These are phyloP conservation scores for Colletotrichum siamense DNA, from an alignment of 2,329 filamentous ascomycete species.

Conservation along the genomic window DNA sequence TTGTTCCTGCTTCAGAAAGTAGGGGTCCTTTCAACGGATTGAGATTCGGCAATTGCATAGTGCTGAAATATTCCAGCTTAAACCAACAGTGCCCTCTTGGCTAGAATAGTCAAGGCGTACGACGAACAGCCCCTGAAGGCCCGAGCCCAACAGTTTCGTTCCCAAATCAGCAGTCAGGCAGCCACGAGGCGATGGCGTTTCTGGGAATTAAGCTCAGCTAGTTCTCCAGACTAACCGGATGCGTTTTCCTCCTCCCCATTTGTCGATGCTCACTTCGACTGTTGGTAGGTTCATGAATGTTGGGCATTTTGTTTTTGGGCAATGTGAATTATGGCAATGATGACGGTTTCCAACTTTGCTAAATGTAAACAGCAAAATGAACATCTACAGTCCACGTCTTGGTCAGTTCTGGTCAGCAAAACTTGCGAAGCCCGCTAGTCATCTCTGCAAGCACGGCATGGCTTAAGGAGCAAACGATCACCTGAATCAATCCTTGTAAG, in stretches of 20 bases:
- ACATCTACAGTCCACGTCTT: background rate
- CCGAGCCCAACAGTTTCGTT: background rate
- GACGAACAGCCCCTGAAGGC: background rate
- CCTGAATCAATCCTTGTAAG: background rate
- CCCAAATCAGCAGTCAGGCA: background rate
- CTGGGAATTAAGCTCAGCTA: background rate
- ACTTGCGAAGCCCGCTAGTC: background rate
- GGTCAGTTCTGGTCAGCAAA: background rate
- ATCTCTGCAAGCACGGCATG: background rate
- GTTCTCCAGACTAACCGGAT: background rate
- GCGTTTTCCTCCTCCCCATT: background rate
- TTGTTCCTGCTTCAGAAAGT: background rate
- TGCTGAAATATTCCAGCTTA: background rate
- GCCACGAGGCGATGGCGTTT: background rate
- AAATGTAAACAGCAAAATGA: background rate
- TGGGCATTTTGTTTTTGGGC: background rate
- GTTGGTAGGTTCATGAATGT: accelerated
- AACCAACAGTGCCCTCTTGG: background rate
- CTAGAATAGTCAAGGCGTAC: background rate
- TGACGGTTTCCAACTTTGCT: background rate
- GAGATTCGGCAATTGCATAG: background rate
- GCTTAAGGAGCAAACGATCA: background rate
- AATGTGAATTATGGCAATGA: accelerated
- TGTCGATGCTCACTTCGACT: background rate
- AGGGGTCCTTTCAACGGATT: background rate